Percentiles rank a stretch among this genome's conserved stretches.
phyloP scores from a whole-genome alignment of 495 filamentous ascomycete species.

The Neurospora sp. region DNA sequence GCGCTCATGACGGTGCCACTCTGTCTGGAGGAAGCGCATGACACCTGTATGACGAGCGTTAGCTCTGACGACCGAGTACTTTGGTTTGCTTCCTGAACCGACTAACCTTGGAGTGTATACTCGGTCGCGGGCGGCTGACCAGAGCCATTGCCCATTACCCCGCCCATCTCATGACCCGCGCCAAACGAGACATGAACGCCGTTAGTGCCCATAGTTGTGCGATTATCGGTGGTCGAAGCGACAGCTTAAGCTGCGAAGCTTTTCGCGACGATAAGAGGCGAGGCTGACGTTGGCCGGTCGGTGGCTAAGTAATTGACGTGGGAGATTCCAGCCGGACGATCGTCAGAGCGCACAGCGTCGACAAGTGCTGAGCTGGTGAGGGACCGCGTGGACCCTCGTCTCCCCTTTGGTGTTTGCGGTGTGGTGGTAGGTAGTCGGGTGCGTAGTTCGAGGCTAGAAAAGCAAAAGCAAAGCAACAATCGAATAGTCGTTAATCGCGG shows the following conservation, averaged over 20 bases:
- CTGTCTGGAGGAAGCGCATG: slow-evolving; percentile 98
- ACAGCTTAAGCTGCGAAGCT: background rate
- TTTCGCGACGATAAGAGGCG: background rate
- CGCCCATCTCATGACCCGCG: slow-evolving; percentile 34
- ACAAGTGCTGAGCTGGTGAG: background rate
- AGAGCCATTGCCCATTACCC: slow-evolving; percentile 31
- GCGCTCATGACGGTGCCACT: slow-evolving; percentile 98
- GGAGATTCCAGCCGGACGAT: background rate
- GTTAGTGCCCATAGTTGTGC: slow-evolving; percentile 51
- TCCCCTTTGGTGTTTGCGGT: background rate
- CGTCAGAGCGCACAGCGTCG: background rate
- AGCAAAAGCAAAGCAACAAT: background rate
- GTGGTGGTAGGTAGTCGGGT: background rate
- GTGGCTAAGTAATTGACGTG: background rate
- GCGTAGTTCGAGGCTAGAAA: background rate
- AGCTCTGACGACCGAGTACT: slow-evolving; percentile 3
- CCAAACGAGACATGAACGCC: slow-evolving; percentile 44
- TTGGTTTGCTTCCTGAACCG: background rate
- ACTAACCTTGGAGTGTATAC: slow-evolving; percentile 89
- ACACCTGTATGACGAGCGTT: slow-evolving; percentile 51
- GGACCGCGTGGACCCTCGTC: background rate
- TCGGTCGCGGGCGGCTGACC: slow-evolving; percentile 80
- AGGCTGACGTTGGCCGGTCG: background rate
- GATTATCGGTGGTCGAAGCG: background rate
- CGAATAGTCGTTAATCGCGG: background rate